Percentiles rank a stretch among this genome's conserved stretches.
Evolutionary conservation across 169 alveolate species (phyloP).

Genomic region (Cryptosporidium bovis): DNA sequence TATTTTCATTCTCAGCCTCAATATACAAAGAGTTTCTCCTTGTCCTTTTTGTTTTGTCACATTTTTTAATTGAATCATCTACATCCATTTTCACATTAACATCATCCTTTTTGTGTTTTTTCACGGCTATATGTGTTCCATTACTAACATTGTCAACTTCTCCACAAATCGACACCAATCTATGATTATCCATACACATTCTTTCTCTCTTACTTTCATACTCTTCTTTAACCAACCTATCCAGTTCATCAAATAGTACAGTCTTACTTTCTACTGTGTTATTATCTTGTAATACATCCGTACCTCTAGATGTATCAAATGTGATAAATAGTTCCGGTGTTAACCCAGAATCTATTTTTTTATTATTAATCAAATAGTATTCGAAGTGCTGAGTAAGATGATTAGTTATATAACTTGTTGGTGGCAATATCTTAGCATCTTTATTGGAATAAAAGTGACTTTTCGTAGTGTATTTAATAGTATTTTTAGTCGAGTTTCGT

Average conservation of each 20-base stretch:
- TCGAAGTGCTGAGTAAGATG: slow-evolving; percentile 3
- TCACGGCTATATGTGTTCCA: too few species aligned
- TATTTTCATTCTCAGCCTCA: slow-evolving; percentile 10
- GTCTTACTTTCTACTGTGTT: not conserved
- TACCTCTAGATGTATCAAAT: not conserved
- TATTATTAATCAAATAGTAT: not conserved
- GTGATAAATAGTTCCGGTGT: too few species aligned
- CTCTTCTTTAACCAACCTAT: slow-evolving; percentile 23
- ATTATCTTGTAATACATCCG: not conserved
- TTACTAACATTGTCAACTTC: too few species aligned
- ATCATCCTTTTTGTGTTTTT: too few species aligned
- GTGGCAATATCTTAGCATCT: slow-evolving; percentile 18
- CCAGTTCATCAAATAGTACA: slow-evolving; percentile 41
- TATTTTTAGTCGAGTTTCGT: not conserved
- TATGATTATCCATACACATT: not conserved
- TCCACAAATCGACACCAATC: not conserved
- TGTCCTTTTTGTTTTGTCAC: slow-evolving; percentile 7
- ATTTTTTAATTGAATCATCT: not conserved
- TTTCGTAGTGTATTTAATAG: not conserved
- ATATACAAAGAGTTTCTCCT: not conserved
- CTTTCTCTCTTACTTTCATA: not conserved
- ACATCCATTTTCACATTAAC: too few species aligned
- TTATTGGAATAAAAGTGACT: not conserved
- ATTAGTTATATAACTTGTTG: not conserved
- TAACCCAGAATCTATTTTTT: too few species aligned